phyloP scores from a whole-genome alignment of 1,284 basidiomycete genomes.

The Ustilago tritici region DNA sequence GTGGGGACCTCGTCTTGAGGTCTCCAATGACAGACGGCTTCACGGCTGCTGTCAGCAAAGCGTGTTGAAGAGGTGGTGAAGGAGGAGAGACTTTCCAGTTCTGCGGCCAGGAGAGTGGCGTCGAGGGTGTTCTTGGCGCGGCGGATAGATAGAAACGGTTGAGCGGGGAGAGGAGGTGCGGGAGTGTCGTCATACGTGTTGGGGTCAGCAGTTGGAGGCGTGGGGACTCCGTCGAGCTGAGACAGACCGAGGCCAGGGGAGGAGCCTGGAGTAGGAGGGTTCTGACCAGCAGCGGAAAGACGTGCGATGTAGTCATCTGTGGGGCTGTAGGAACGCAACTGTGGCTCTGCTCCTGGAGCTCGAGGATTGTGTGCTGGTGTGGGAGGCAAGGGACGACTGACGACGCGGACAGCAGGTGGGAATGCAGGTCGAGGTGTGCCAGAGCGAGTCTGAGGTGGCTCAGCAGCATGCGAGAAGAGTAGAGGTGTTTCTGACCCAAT shows the following conservation, averaged over 20 bases:
- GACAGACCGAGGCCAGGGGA: background rate
- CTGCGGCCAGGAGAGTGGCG: slow-evolving; percentile 17
- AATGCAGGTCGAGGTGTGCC: slow-evolving; percentile 10
- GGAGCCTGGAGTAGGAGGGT: background rate
- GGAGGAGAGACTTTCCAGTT: slow-evolving; percentile 25
- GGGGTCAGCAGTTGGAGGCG: background rate
- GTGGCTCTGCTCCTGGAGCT: background rate
- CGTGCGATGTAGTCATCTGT: background rate
- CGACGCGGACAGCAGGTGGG: background rate
- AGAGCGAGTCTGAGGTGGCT: slow-evolving; percentile 2
- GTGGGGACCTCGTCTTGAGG: background rate
- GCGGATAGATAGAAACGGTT: slow-evolving; percentile 9
- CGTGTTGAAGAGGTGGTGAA: slow-evolving; percentile 2
- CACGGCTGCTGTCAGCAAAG: slow-evolving; percentile 10
- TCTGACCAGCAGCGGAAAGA: background rate
- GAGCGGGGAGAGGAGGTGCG: background rate
- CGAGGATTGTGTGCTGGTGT: slow-evolving; percentile 11
- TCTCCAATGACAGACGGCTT: slow-evolving; percentile 23
- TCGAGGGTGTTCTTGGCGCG: slow-evolving; percentile 9
- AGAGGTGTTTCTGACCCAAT: background rate
- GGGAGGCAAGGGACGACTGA: slow-evolving; percentile 32
- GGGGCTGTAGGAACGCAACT: background rate
- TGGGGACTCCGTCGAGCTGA: background rate
- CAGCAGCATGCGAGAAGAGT: background rate
- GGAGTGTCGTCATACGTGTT: slow-evolving; percentile 14